These are phyloP conservation scores for Zoysia pacifica DNA, from an alignment of 176 grass and related monocot genomes.

Conservation along the genomic window DNA sequence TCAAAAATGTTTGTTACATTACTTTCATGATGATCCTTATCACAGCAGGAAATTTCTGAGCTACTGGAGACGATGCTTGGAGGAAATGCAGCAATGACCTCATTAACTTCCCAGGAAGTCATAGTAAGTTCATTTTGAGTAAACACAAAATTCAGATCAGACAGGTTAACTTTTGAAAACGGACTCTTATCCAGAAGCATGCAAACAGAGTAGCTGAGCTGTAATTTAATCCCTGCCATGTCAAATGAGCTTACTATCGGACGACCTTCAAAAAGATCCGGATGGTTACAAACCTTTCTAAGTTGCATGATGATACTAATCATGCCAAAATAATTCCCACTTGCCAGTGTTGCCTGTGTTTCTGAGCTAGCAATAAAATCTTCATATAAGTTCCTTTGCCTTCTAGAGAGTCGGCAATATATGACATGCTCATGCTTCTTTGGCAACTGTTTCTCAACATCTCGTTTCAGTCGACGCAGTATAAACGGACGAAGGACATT, in stretches of 20 bases:
- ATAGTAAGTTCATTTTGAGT: conserved; percentile 81
- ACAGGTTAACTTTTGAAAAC: conserved; percentile 72
- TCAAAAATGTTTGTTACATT: conserved; percentile 75
- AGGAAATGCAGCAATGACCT: conserved; percentile 51
- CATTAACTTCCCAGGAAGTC: conserved; percentile 82
- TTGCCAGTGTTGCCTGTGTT: conserved; percentile 82
- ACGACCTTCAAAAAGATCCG: conserved; percentile 98
- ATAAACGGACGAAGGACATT: conserved; percentile 98
- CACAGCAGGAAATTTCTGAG: conserved; percentile 34
- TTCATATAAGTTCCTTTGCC: conserved; percentile 96
- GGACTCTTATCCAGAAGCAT: conserved; percentile 56
- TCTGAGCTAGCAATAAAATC: conserved; percentile 97
- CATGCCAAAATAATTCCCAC: conserved; percentile 98
- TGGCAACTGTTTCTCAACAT: conserved; percentile 97
- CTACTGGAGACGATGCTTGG: conserved; percentile 31
- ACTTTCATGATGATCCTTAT: conserved; percentile 46
- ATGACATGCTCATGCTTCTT: conserved; percentile 96
- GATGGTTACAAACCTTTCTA: conserved; percentile 98
- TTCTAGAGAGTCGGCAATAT: conserved; percentile 91
- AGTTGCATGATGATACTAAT: conserved; percentile 99
- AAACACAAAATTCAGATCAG: conserved; percentile 88
- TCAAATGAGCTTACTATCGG: conserved; percentile 99
- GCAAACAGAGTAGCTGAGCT: conserved; percentile 77
- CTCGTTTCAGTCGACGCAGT: conserved; percentile 89
- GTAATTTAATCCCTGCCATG: conserved; percentile 85